Conservation (phyloP, 2,329 filamentous ascomycete species). For the Stemphylium vesicarium region DNA sequence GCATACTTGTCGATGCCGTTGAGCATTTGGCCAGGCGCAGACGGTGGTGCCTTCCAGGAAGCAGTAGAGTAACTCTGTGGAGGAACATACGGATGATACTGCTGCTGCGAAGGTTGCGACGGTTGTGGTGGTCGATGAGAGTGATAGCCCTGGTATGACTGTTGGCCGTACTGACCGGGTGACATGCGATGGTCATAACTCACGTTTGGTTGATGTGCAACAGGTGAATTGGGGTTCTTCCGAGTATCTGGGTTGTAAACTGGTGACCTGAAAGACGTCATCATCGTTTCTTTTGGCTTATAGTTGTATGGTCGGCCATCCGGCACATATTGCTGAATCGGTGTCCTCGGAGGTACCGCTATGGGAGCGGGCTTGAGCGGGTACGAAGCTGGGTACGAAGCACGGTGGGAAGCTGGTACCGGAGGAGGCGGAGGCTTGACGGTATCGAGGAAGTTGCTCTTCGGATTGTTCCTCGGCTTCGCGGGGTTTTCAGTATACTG, state of each 20-base stretch:
- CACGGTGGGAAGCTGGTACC: conserved; percentile 37
- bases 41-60: conserved; percentile 32
- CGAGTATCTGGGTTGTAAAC: conserved; percentile 42
- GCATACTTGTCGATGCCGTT: conserved; percentile 37
- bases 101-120: conserved; percentile 20
- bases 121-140: conserved; percentile 26
- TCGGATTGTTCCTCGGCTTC: conserved; percentile 67
- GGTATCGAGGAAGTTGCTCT: conserved; percentile 75
- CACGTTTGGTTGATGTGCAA: conserved; percentile 48
- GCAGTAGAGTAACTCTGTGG: conserved; percentile 31
- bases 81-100: conserved; percentile 39
- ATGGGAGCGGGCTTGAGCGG: conserved; percentile 53
- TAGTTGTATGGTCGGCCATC: conserved; percentile 40
- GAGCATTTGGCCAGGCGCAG: conserved; percentile 28
- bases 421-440: conserved; percentile 54
- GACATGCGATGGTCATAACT: conserved; percentile 41
- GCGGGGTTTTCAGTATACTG: conserved; percentile 84
- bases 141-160: conserved; percentile 25
- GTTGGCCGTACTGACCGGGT: conserved; percentile 32
- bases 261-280: conserved; percentile 36
- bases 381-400: conserved; percentile 49
- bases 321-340: conserved; percentile 36
- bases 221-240: conserved; percentile 47
- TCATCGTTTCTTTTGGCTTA: conserved; percentile 40
- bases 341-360: conserved; percentile 41